Evolutionary conservation across 345 rosid species (phyloP).

Genomic region (Eucalyptus pumila): DNA sequence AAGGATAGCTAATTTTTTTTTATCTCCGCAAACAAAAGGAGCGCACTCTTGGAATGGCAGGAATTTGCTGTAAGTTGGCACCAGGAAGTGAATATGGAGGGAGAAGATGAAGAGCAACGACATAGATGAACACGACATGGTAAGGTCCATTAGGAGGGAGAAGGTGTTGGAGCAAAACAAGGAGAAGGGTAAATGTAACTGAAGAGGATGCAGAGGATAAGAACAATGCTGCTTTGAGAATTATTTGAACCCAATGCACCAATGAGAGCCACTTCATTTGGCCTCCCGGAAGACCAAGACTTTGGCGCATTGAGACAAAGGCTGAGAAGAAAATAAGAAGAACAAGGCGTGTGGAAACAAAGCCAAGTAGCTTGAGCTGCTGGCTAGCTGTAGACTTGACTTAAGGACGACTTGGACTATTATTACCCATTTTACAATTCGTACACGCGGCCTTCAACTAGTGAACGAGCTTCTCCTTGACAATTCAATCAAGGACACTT

Average conservation of each 20-base stretch:
- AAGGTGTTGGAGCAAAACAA: background rate
- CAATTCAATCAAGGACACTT: too few relatives aligned
- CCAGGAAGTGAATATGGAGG: background rate
- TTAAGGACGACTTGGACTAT: too few relatives aligned
- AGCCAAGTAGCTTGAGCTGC: too few relatives aligned
- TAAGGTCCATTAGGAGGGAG: background rate
- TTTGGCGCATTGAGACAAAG: too few relatives aligned
- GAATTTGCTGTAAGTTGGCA: background rate
- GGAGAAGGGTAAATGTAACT: background rate
- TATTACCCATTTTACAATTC: too few relatives aligned
- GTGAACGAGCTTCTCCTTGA: too few relatives aligned
- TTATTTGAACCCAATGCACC: background rate
- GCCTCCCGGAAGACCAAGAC: too few relatives aligned
- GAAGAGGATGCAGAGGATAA: background rate
- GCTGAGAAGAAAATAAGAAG: too few relatives aligned
- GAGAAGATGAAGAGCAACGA: background rate
- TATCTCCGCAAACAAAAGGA: background rate
- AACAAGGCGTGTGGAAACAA: too few relatives aligned
- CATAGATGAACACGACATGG: background rate
- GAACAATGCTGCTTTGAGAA: fast-evolving
- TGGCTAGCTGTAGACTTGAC: too few relatives aligned
- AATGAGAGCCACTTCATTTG: background rate
- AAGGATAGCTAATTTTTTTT: background rate
- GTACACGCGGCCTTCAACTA: too few relatives aligned
- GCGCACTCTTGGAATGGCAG: background rate